Evolutionary conservation across 768 basidiomycete genomes (phyloP), one percentile per base, ranked within the genome.

Genomic region (Leccinum boreale): DNA sequence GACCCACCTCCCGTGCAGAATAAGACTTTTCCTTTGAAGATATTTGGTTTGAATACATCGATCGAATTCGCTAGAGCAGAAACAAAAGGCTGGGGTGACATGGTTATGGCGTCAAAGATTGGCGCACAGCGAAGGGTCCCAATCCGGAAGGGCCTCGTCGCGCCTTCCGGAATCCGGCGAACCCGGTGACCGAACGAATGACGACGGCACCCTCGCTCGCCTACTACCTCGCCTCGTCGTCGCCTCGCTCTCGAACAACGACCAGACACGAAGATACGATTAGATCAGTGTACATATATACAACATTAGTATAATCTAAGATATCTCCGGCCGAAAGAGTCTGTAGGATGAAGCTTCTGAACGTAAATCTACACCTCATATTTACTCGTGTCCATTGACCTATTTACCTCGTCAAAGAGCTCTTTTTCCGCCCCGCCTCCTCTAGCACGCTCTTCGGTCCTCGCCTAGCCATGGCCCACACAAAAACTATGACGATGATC

Each of bases 1-100:
- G 91, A 91, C 2, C 90, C 90, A 15, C 93, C 94, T 36, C 94
- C 94, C 0, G 94, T 96, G 74, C 89, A 93, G 74, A 92, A 90
- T 4, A 92, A 76, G 21, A 95, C 92, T 70, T 95, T 97, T 59
- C 90, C 93, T 61, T 86, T 84, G 84, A 96, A 96, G 29, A 98
- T 79, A 62, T 90, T 87, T 2, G 75, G 67, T 63, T 84, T 86
- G 81, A 96, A 98, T 55, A 90, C 76, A 44, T 81, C 65, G 0
- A 78, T 80, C 1, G 89, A 90, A 58, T 77, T 74, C 28, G 75
- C 74, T 19, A 80, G 67, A 1, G 86, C 81, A 24, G 77, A 73
- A 26, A 79, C 71, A 52, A 81, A 73, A 23, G 70, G 66, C 58
- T 64, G 56, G 14, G 78, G 68, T 8, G 82, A 63, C 83, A 82